Base-by-base conservation (phyloP, 495 filamentous ascomycete genomes). In the Platismatia glauca region DNA sequence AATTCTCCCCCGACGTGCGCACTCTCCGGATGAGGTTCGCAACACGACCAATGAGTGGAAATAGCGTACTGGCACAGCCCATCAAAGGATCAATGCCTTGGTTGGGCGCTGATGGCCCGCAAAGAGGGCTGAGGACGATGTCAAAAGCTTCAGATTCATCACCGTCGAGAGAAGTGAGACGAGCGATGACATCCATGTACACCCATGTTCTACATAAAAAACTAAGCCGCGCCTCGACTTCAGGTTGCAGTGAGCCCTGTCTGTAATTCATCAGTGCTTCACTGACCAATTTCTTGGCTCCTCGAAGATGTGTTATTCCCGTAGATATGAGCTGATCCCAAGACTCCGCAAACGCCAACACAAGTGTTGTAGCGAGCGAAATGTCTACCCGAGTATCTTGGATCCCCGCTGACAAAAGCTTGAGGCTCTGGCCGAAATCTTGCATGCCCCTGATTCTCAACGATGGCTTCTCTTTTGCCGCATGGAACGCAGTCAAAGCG, bases 161-260 rank as follows among this genome's bases (percentile, higher is more conserved):
- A 7, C 82, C 81, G 59, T 84, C 83, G 27, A 85, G 73, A 18
- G 86, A 86, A 0, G 88, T 91, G 38, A 92, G 72, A 15, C 87
- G 83, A 27, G 88, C 85, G 63, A 92, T 86, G 41, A 91, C 89
- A 72, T 92, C 87, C 84, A 90, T 88, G 67, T 91, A 92, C 22
- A 90, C 78, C 84, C 84, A 91, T 12, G 87, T 85, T 70, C 89
- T 91, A 70, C 86, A 87, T 44, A 92, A 74, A 67, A 91, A 91
- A 44, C 81, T 81, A 55, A 91, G 73, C 13, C 87, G 72, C 46
- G 77, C 72, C 22, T 84, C 70, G 35, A 86, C 82, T 24, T 79
- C 71, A 22, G 69, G 61, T 29, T 57, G 61, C 64, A 73, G 38
- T 38, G 68, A 62, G 27, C 63, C 71, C 62, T 72, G 74, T 55